Base-by-base conservation (phyloP, 257 asterid species). In the Cordia subcordata region DNA sequence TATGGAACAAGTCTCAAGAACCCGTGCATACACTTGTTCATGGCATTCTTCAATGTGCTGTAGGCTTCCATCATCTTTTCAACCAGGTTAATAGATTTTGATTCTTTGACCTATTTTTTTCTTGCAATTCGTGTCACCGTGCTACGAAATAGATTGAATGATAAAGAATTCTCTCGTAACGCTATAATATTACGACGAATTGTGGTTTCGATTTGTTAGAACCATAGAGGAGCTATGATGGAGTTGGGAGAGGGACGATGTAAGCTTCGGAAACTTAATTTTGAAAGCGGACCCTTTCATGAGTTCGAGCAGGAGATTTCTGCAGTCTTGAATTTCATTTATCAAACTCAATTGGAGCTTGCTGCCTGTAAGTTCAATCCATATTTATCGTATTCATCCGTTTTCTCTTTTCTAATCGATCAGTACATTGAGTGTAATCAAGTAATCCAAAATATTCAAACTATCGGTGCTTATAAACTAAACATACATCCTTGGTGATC, bases 211-310 rank as follows among this genome's bases (percentile, higher is more conserved):
- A 39, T 42, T 61, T 53, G 20, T 39, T 53, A 88, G 94, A 90
- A 90, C 71, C 97, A 90, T 70, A 82, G 72, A 62, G 96, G 96
- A 51, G 96, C 97, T 11, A 90, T 90, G 97, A 87, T 90, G 85
- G 96, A 90, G 76, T 72, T 90, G 33, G 97, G 97, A 71, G 97
- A 90, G 68, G 96, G 97, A 42, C 23, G 85, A 9, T 89, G 97
- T 56, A 89, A 89, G 79, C 77, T 86, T 63, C 71, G 95, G 15
- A 89, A 89, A 79, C 66, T 89, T 77, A 84, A 84, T 62, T 86
- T 86, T 35, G 81, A 86, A 56, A 79, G 53, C 1, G 95, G 95
- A 52, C 95, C 97, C 5, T 86, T 89, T 67, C 77, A 79, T 61
- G 72, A 73, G 45, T 89, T 89, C 58, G 92, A 86, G 76, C 76